Conservation (phyloP, 225 moss, liverwort and hornwort genomes). For the Lunularia cruciata region DNA sequence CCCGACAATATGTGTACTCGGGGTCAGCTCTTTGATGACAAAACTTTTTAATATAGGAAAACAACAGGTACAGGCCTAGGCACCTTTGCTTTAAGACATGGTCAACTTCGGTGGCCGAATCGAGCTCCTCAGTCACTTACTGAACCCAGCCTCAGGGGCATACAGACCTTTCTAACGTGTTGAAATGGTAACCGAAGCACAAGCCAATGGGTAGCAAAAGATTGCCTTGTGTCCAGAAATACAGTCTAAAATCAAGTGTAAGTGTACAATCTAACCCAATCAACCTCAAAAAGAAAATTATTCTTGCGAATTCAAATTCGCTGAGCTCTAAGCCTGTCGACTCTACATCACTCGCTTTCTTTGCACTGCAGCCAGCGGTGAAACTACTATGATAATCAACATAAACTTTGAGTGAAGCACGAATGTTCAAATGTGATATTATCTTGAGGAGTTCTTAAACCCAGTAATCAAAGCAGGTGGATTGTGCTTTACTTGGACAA, state of each 20-base stretch:
- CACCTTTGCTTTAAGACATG: not conserved
- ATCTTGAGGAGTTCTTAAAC: not conserved
- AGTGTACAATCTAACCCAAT: constrained; percentile 13
- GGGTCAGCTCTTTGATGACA: not conserved
- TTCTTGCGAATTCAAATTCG: constrained; percentile 1
- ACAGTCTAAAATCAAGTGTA: not conserved
- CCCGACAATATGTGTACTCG: too few relatives aligned
- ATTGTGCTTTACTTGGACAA: constrained; percentile 55
- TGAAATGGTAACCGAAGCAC: too few relatives aligned
- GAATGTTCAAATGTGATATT: constrained; percentile 4
- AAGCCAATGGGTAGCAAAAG: constrained; percentile 9
- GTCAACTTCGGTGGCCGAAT: constrained; percentile 9
- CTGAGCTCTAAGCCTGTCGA: not conserved
- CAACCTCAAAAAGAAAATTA: not conserved
- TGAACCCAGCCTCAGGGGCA: not conserved
- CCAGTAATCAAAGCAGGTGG: constrained; percentile 16
- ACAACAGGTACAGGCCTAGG: not conserved
- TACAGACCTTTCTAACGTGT: constrained; percentile 2
- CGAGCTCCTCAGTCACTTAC: constrained; percentile 5
- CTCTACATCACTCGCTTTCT: constrained; percentile 14
- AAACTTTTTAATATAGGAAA: not conserved
- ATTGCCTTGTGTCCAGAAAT: not conserved
- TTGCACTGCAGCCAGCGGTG: constrained; percentile 3
- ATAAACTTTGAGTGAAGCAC: not conserved
- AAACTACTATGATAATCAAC: constrained; percentile 5